Base-by-base conservation (phyloP, 352 stramenopile genomes). In the Chrysophaeum taylorii region DNA sequence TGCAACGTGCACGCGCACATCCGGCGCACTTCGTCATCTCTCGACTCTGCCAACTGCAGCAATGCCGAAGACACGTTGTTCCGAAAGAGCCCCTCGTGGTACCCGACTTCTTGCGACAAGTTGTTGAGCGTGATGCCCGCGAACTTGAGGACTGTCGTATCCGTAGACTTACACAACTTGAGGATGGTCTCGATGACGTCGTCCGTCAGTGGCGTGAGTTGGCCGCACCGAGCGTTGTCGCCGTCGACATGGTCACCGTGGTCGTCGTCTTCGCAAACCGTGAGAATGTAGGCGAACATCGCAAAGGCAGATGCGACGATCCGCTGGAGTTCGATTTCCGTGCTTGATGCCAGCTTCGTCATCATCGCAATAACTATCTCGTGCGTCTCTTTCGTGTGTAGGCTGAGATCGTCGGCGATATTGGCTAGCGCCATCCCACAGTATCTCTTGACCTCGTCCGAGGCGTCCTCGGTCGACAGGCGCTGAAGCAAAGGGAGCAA, bases 121-220 rank as follows among this genome's bases (percentile, higher is more conserved):
- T 80, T 88, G 53, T 85, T 89, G 18, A 92, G 74, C 18, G 84
- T 81, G 0, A 89, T 70, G 25, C 89, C 84, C 21, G 84, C 81
- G 57, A 84, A 87, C 52, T 89, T 12, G 5, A 67, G 15, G 7
- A 67, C 36, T 21, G 23, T 37, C 33, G 23, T 29, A 37, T 62
- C 60, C 23, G 31, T 48, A 5, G 5, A 23, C 1, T 21, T 29
- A 37, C 60, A 50, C 4, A 45, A 37, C 33, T 2, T 16, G 23
- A 45, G 5, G 60, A 45, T 50, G 4, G 36, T 45, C 16, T 4
- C n/a, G 15, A 50, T 37, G 23, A 50, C 60, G 33, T 43, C 60
- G 33, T 67, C 60, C 60, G 60, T 50, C 4, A 45, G 33, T 9
- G 45, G 12, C 9, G 9, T 5, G 14, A 48, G 21, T 12, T 21